Evolutionary conservation across 495 filamentous ascomycete species (phyloP).

Genomic region (Penicillium desertorum): DNA sequence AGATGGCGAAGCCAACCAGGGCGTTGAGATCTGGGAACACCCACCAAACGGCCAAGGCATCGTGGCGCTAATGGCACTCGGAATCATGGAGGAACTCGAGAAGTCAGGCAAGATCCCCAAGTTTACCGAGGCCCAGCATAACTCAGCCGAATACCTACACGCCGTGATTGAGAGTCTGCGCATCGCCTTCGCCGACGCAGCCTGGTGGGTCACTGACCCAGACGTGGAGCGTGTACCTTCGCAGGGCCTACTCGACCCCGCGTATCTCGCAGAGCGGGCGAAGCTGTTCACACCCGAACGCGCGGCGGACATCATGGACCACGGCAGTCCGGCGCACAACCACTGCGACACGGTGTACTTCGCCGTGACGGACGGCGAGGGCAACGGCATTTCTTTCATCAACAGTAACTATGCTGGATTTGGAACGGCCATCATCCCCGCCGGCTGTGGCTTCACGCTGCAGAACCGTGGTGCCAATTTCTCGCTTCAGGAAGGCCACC

Average conservation of each 20-base stretch:
- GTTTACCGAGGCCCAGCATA: constrained; percentile 70
- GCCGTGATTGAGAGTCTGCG: constrained; percentile 85
- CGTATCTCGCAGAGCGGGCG: constrained; percentile 68
- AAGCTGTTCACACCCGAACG: constrained; percentile 63
- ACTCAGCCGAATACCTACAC: constrained; percentile 78
- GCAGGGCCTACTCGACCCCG: constrained; percentile 55
- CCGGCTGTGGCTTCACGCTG: constrained; percentile 82
- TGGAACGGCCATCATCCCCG: constrained; percentile 82
- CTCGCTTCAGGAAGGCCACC: constrained; percentile 61
- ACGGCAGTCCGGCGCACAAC: constrained; percentile 68
- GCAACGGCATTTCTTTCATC: constrained; percentile 94
- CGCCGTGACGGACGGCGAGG: constrained; percentile 70
- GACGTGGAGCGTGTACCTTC: constrained; percentile 64
- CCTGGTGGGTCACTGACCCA: constrained; percentile 88
- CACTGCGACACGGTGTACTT: constrained; percentile 93
- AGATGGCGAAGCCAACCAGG: constrained; percentile 47
- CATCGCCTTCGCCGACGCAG: constrained; percentile 87
- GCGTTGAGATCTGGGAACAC: constrained; percentile 92
- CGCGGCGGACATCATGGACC: constrained; percentile 56
- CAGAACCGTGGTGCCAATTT: constrained; percentile 95
- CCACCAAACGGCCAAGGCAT: constrained; percentile 98
- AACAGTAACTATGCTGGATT: constrained; percentile 93
- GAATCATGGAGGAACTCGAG: constrained; percentile 84
- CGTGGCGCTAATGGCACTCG: constrained; percentile 89
- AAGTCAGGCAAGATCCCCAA: constrained; percentile 64